These are phyloP conservation scores for Tetrastigma voinierianum DNA, from an alignment of 164 flowering plant genomes.

Conservation along the genomic window DNA sequence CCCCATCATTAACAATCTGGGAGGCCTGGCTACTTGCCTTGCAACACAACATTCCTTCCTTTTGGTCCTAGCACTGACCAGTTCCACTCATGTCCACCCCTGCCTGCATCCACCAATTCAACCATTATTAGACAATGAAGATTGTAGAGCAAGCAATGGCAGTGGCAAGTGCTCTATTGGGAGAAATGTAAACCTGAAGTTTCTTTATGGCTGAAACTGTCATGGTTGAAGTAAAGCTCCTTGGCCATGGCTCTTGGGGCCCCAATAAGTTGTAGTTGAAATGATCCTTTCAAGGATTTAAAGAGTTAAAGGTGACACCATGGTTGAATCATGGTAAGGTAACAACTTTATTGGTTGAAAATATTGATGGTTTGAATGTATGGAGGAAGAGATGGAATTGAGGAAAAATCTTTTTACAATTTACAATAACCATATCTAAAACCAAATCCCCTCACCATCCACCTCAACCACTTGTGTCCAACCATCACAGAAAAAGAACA, in stretches of 20 bases:
- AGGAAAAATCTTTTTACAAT: no score
- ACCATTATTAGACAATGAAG: background rate
- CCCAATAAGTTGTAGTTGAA: constrained; percentile 11
- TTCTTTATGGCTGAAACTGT: constrained; percentile 74
- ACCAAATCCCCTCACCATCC: no score
- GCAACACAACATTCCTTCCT: constrained; percentile 90
- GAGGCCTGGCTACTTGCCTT: constrained; percentile 89
- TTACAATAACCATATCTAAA: no score
- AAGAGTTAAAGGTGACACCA: constrained; percentile 51
- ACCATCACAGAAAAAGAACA: no score
- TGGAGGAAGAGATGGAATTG: background rate
- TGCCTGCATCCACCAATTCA: constrained; percentile 44
- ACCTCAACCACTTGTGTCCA: no score
- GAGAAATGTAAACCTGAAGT: constrained; percentile 58
- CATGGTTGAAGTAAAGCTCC: constrained; percentile 81
- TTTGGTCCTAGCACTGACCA: constrained; percentile 94
- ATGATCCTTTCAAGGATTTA: constrained; percentile 23
- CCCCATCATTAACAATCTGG: constrained; percentile 95
- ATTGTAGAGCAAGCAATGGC: no score
- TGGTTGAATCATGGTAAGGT: constrained; percentile 15
- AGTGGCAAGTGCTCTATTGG: no score
- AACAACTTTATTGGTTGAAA: background rate
- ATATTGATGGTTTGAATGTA: background rate
- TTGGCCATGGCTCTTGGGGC: constrained; percentile 61
- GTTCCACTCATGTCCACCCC: constrained; percentile 79